Base-by-base conservation (phyloP, 345 rosid species). In the Murraya koenigii region DNA sequence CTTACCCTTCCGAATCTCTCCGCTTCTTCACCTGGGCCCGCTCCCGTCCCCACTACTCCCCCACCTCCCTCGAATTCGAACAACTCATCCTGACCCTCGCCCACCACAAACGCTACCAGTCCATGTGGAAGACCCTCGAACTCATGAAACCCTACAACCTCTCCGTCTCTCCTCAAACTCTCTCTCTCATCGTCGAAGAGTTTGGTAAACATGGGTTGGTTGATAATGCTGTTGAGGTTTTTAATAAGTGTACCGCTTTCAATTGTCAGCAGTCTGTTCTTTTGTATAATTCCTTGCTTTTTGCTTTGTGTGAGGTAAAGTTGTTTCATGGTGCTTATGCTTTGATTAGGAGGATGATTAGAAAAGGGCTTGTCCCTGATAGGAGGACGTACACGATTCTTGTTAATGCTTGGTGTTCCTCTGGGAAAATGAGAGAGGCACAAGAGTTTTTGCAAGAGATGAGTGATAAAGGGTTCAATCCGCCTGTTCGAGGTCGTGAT, bases 1-100 rank as follows among this genome's bases (percentile, higher is more conserved):
- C 86, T 65, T 89, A 88, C 44, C 90, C 94, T 52, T 80, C 87
- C 26, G 89, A 91, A 41, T 91, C 95, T n/a, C 76, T 94, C 82
- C 89, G 95, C 35, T 95, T 94, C 94, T 92, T 95, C 89, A 86
- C 90, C 25, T 94, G 99, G 97, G 97, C 93, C 2, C 88, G 77
- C 32, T 84, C 49, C 49, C 49, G 15, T 15, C 49, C 88, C 36
- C 78, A 28, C 63, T 92, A 95, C 84, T 61, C 77, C 15, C 97
- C 98, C 22, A 91, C 97, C 30, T 88, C 96, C 3, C 69, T 87
- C 14, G 93, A 95, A 33, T 89, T 83, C 65, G 95, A 93, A 77
- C 89, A 93, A 83, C 90, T 93, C 64, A 83, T 91, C 62, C 88
- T 84, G 83, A 92, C 87, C 77, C 82, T 95, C 13, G 90, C 91